These are phyloP conservation scores for Suillus subluteus DNA, from an alignment of 768 basidiomycete genomes.

Conservation along the genomic window DNA sequence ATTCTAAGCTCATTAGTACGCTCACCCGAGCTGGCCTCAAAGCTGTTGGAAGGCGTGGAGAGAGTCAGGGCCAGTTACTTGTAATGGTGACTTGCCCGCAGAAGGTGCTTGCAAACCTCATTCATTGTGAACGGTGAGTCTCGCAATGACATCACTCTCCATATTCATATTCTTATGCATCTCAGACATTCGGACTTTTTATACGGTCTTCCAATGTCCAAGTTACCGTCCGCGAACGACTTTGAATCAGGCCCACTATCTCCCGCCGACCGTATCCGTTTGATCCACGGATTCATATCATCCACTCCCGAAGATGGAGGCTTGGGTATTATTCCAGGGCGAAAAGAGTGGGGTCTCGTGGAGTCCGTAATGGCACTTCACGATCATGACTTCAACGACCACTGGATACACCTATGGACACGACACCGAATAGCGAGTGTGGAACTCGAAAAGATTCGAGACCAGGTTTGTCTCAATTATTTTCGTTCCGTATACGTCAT, in stretches of 20 bases:
- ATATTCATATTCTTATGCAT: not conserved
- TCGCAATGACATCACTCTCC: not conserved
- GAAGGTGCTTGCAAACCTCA: slow-evolving; percentile 61
- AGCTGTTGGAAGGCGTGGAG: slow-evolving; percentile 78
- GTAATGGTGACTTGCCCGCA: slow-evolving; percentile 76
- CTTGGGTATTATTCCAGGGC: slow-evolving; percentile 76
- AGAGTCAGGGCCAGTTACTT: slow-evolving; percentile 72
- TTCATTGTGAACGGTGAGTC: slow-evolving; percentile 75
- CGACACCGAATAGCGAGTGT: slow-evolving; percentile 62
- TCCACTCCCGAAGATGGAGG: slow-evolving; percentile 77
- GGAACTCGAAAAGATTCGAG: slow-evolving; percentile 69
- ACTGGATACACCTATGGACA: slow-evolving; percentile 81
- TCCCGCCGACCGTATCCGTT: slow-evolving; percentile 78
- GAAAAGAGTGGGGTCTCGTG: slow-evolving; percentile 77
- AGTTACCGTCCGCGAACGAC: slow-evolving; percentile 44
- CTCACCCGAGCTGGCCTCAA: slow-evolving; percentile 66
- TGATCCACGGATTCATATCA: slow-evolving; percentile 73
- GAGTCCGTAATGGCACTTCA: slow-evolving; percentile 85
- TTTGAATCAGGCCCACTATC: slow-evolving; percentile 52
- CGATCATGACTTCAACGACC: slow-evolving; percentile 77
- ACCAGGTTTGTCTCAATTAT: slow-evolving; percentile 54
- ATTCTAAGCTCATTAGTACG: slow-evolving; percentile 60
- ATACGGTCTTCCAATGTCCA: slow-evolving; percentile 66
- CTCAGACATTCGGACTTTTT: slow-evolving; percentile 76
- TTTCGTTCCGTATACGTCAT: not conserved